Base-by-base conservation (phyloP, 1,139 yeast genomes). In the Eremothecium sinecaudum region DNA sequence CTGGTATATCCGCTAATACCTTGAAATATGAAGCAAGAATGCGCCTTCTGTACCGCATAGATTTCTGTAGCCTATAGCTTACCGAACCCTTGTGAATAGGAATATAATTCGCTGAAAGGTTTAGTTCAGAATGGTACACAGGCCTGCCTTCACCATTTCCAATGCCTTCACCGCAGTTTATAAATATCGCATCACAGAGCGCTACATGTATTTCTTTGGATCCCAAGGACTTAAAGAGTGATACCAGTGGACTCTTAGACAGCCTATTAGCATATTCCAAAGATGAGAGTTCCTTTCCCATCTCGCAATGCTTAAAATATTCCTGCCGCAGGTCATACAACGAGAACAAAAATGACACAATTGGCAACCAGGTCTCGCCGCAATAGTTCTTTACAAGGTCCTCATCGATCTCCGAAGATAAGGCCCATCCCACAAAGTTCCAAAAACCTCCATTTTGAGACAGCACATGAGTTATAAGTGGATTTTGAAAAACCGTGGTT, bases 391-490 rank as follows among this genome's bases (percentile, higher is more conserved):
- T 31, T 5, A 34, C 38, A 2, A 29, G 15, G 24, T 41, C 39
- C 1, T 44, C 40, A 22, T 44, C 44, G 17, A 46, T 20, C 3
- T 53, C 49, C 28, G 43, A 41, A 2, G 47, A 39, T 15, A 54
- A 33, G 3, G 58, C 45, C 54, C 56, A 52, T 4, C 45, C 28
- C 14, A 54, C 37, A 39, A 46, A 39, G 33, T 52, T 53, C 31
- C 46, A 38, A 15, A 53, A 45, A 18, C 44, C 49, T 2, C 52
- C 55, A 2, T 40, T 44, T 24, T 44, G 40, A 19, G 38, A 42
- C 25, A 54, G 35, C 19, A 35, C 37, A 7, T 32, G 21, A 13
- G 45, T 41, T 8, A 52, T 15, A 15, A 50, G 22, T 5, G 35
- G 30, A 33, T 44, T 50, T 6, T 52, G 51, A 14, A 52, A 34